Base-by-base conservation (phyloP, 2,329 filamentous ascomycete species). In the Nemania sp. region DNA sequence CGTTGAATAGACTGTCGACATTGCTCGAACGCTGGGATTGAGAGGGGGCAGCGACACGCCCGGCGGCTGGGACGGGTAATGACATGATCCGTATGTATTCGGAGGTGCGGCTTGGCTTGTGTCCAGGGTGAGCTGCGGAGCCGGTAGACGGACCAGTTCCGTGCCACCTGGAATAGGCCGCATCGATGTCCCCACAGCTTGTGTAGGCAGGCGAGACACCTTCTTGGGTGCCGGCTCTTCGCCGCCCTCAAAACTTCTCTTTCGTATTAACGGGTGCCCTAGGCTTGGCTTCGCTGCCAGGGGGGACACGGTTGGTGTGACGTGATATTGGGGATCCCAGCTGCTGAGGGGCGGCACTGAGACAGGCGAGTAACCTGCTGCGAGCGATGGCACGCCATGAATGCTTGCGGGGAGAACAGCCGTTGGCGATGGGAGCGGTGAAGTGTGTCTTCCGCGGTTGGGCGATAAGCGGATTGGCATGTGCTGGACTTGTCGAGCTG, bases 1-100 rank as follows among this genome's bases (percentile, higher is more conserved):
- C 9, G 77, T 73, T 26, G 84, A 80, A 68, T 89, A 96, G 1
- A 91, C 86, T 15, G 88, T 84, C 6, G 88, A 81, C 86, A 96
- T 92, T 7, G 90, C 83, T 43, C 89, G 83, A 30, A 80, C 72
- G n/a, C 79, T 77, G 11, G 80, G 75, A 12, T 80, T 80, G 14
- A 89, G 70, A 2, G 86, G 81, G 12, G 86, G 85, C 8, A 89
- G 75, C 19, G 87, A 85, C 19, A 84, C 74, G 5, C 72, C 66
- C 34, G 73, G 73, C 33, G 73, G 73, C 33, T 78, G 74, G 3
- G 73, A 66, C 40, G 72, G 67, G 57, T 75, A 80, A 34, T 73
- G 70, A 7, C 72, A 68, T 15, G 67, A 53, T 8, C 72, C 65
- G 52, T 73, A 75, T 9, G 53, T 39, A 2, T 50, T 44, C 0